Evolutionary conservation across 2,329 filamentous ascomycete genomes (phyloP), one percentile per base, ranked within the genome.

Genomic region (Penicillium sp.): DNA sequence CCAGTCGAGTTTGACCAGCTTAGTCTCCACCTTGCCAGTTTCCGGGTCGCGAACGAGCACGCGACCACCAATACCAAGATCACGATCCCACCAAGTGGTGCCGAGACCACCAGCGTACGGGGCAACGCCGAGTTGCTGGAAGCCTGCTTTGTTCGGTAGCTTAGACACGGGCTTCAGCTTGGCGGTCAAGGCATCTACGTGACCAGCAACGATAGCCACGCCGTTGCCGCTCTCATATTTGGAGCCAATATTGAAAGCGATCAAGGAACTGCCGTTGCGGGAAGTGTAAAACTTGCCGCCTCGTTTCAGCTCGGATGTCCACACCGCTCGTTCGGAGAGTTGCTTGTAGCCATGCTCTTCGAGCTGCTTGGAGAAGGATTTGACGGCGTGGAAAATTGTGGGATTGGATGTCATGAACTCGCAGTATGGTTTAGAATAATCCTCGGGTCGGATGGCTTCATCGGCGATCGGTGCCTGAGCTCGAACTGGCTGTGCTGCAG

Each of bases 51-150:
- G 89, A 46, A 97, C 87, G 49, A 97, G 81, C 4, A 97, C 93
- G 45, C 92, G 84, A 40, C 94, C 94, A 63, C 92, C 94, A 67
- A 97, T 89, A 64, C 90, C 88, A 51, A 99, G 83, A 74, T 99
- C 94, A 38, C 94, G 86, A 75, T 97, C 94, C 93, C 93, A 97
- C 94, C 94, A 97, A 1, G 94, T 97, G 62, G 82, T 81, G 72
- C 93, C 94, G 61, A 97, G 78, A 1, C 82, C 92, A 50, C 94
- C 93, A 10, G 92, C 93, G 72, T 97, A 99, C 0, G 90, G 94
- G 2, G 94, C 93, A 53, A 97, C 91, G 25, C 91, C 93, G 7
- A 97, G 84, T 78, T 97, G 91, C 29, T 91, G 75, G 71, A 91
- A 99, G 54, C 94, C 93, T 33, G 90, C 89, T 72, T 89, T 91